phyloP scores from a whole-genome alignment of 352 stramenopile genomes.

The Pythium scleroteichum region DNA sequence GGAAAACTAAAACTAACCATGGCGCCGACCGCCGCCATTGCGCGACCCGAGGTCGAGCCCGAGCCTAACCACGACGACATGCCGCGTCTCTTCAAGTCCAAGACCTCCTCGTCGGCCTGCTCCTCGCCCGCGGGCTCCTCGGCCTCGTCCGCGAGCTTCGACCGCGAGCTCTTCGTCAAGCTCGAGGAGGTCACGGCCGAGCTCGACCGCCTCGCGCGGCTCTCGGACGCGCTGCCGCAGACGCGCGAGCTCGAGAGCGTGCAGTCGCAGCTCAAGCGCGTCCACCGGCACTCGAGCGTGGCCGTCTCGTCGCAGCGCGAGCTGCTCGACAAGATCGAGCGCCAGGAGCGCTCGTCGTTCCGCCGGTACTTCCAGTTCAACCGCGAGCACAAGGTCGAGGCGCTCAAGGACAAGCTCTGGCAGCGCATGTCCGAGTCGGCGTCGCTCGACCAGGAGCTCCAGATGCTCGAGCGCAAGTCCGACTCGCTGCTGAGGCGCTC shows the following conservation, averaged over 20 bases:
- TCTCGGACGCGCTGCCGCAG: constrained; percentile 34
- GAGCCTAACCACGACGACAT: constrained; percentile 4
- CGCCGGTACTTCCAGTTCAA: constrained; percentile 61
- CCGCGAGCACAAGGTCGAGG: constrained; percentile 46
- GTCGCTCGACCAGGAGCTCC: constrained; percentile 49
- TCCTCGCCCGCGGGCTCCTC: constrained; percentile 6
- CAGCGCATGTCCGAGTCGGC: constrained; percentile 57
- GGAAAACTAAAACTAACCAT: constrained; percentile 6
- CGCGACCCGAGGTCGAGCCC: constrained; percentile 5
- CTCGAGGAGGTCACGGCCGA: constrained; percentile 59
- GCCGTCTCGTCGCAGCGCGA: constrained; percentile 58
- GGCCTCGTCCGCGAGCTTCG: constrained; percentile 27
- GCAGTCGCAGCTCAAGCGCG: constrained; percentile 41
- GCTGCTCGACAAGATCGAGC: constrained; percentile 69
- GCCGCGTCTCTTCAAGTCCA: constrained; percentile 6
- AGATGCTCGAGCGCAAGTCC: constrained; percentile 57
- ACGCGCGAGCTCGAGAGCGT: constrained; percentile 42
- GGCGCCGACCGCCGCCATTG: constrained; percentile 4
- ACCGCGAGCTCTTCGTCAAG: constrained; percentile 56
- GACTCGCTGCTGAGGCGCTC: constrained; percentile 50
- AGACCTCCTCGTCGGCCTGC: neutral
- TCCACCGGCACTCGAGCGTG: constrained; percentile 41
- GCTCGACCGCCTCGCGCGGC: constrained; percentile 39
- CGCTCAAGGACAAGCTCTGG: constrained; percentile 59
- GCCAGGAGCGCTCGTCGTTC: constrained; percentile 53